These are phyloP conservation scores for Nissolia schottii DNA, from an alignment of 306 rosid species.

Conservation along the genomic window DNA sequence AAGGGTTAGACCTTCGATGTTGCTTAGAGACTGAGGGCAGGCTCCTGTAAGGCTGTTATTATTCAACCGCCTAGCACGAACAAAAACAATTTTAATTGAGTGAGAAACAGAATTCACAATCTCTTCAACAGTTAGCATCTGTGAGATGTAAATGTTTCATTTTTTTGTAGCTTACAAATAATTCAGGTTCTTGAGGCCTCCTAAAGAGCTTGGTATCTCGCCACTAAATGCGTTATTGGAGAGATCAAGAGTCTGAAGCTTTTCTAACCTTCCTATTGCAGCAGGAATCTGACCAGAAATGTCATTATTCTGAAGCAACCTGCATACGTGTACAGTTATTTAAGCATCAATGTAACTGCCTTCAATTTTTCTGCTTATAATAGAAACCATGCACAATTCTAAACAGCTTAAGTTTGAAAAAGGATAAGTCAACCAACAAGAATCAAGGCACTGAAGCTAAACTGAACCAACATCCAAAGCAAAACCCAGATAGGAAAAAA, in stretches of 20 bases:
- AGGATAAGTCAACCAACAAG: neutral
- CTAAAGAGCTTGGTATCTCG: constrained; percentile 77
- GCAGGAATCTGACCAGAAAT: constrained; percentile 82
- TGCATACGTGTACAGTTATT: constrained; percentile 23
- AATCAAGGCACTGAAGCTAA: constrained; percentile 7
- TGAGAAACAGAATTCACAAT: constrained; percentile 26
- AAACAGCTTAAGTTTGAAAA: neutral
- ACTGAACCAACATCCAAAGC: constrained; percentile 11
- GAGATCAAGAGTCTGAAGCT: constrained; percentile 93
- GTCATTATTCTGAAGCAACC: constrained; percentile 91
- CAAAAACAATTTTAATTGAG: constrained; percentile 19
- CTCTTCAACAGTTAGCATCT: neutral
- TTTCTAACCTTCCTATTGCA: constrained; percentile 69
- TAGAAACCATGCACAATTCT: neutral
- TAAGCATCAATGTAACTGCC: neutral
- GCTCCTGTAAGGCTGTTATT: constrained; percentile 93
- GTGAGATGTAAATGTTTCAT: neutral
- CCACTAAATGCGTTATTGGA: constrained; percentile 76
- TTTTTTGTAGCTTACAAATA: constrained; percentile 77
- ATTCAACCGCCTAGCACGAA: constrained; percentile 75
- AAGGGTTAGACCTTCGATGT: constrained; percentile 72
- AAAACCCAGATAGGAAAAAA: neutral
- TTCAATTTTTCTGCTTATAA: neutral
- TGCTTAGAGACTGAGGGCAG: constrained; percentile 74
- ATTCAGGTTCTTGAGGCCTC: constrained; percentile 75